Evolutionary conservation across 2,329 filamentous ascomycete genomes (phyloP), one percentile per base, ranked within the genome.

Genomic region (Monosporascus cannonballus): DNA sequence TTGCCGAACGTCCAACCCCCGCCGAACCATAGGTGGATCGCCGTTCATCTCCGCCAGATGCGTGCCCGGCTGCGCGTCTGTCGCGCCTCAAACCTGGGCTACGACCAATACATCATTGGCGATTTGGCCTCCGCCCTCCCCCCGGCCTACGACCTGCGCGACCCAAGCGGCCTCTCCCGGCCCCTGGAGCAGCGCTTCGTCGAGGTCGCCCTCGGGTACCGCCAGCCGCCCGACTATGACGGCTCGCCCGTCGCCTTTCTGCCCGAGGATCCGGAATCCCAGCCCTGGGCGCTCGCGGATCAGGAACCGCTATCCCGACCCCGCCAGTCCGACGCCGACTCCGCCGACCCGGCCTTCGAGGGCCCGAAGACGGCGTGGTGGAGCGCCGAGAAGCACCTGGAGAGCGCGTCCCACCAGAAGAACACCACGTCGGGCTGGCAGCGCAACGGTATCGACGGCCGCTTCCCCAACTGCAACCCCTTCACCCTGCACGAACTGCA

Each of bases 171-270:
- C 2, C 66, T 74, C 24, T 65, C 65, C 11, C 69, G 74, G 41
- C 67, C 64, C 51, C 51, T 76, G 20, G 72, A 73, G 22, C 72
- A 76, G 60, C 73, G 74, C 48, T 77, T 77, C 54, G 73, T 76
- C 51, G 74, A 77, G 56, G 72, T 76, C 4, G 70, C 69, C 36
- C 68, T 62, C 54, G 74, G 74, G 27, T 59, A 73, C 36, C 56
- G 61, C 46, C 74, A 76, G 53, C 71, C 72, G 2, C 56, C 61
- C 22, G 58, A 61, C 18, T 60, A 66, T 1, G 61, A 62, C 2
- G 69, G 71, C 22, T 61, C 68, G 6, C 58, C 65, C 1, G 61
- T 73, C 6, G 62, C 67, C 34, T 74, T 71, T 53, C 56, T 69
- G 17, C 67, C 69, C 2, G 56, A 56, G 24, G 58, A 58, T 18